Conservation (phyloP, 192 early-diverging fungal genomes). For the Thoreauomyces humboldtii region DNA sequence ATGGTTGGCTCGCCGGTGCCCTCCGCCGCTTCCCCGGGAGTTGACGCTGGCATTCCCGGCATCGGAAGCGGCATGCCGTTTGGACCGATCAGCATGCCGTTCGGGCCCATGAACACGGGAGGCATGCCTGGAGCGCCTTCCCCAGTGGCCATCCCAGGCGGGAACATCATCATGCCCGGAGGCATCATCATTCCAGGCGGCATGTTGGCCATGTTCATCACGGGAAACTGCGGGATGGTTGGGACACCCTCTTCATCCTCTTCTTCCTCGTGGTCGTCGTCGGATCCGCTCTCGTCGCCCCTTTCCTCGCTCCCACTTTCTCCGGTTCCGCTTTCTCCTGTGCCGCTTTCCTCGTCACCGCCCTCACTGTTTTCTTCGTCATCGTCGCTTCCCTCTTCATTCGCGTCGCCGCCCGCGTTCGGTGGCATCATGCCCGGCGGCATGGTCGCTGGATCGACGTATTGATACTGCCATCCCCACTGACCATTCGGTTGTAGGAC, state of each 20-base stretch:
- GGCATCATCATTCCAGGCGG: slow-evolving; percentile 11
- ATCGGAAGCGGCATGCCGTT: slow-evolving; percentile 26
- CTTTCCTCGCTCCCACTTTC: background rate
- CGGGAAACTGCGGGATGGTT: background rate
- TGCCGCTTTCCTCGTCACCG: slow-evolving; percentile 1
- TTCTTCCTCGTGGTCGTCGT: slow-evolving; percentile 4
- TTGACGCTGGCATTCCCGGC: background rate
- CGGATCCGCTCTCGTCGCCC: slow-evolving; percentile 2
- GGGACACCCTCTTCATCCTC: slow-evolving; percentile 2
- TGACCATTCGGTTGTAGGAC: slow-evolving; percentile 25
- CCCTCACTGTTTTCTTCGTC: background rate
- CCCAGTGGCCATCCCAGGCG: slow-evolving; percentile 7
- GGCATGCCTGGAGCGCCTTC: background rate
- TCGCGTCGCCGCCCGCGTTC: background rate
- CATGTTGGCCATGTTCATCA: background rate
- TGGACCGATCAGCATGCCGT: slow-evolving; percentile 23
- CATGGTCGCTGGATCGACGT: slow-evolving; percentile 8
- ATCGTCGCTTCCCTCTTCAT: background rate
- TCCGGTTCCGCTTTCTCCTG: background rate
- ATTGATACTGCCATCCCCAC: slow-evolving; percentile 28
- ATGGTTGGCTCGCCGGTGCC: slow-evolving; percentile 9
- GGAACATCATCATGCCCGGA: slow-evolving; percentile 2
- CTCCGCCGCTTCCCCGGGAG: background rate
- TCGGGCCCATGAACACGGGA: slow-evolving; percentile 23
- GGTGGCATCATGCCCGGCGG: background rate